Evolutionary conservation across 768 basidiomycete species (phyloP), one percentile per base, ranked within the genome.

Genomic region (Leccinum subtestaceum): DNA sequence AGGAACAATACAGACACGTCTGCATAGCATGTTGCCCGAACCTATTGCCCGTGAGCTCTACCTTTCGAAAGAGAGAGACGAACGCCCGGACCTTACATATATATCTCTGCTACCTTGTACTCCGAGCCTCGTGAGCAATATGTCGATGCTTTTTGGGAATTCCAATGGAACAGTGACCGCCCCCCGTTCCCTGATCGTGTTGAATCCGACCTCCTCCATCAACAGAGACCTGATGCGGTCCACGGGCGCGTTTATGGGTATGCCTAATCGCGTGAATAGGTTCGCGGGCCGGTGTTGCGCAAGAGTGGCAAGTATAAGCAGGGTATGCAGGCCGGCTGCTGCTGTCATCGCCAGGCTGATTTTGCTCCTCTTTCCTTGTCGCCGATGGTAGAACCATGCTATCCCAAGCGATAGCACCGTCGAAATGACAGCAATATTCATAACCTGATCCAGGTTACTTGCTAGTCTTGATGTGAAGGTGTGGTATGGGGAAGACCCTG

Each of bases 11-110:
- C n/a, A 78, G 77, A 72, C 89, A 91, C 8, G 78, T 79, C 48
- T 84, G 76, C 15, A 91, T 71, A 5, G 83, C 81, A 27, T 78
- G 70, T 70, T 91, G 89, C 23, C 89, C 89, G 60, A 89, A 88
- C 57, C 89, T 89, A 56, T 25, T 34, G 49, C 8, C 36, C 4
- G 7, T 61, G 62, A 66, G 63, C 46, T 8, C 13, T 23, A 2
- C 6, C 2, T 29, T 17, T 50, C 8, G 3, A 19, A 13, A 12
- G 23, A 45, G 21, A 48, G 12, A 45, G 45, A 10, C 11, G n/a
- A 11, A 53, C 10, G 51, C 4, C 70, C 80, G 15, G 51, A 87
- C 87, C 85, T 78, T 63, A 83, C 77, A 65, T 89, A 91, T 48
- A 81, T 67, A 1, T 77, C 72, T 56, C 89, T 80, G 59, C 79